phyloP scores from a whole-genome alignment of 2,329 filamentous ascomycete species.

The Raffaelea arxii region DNA sequence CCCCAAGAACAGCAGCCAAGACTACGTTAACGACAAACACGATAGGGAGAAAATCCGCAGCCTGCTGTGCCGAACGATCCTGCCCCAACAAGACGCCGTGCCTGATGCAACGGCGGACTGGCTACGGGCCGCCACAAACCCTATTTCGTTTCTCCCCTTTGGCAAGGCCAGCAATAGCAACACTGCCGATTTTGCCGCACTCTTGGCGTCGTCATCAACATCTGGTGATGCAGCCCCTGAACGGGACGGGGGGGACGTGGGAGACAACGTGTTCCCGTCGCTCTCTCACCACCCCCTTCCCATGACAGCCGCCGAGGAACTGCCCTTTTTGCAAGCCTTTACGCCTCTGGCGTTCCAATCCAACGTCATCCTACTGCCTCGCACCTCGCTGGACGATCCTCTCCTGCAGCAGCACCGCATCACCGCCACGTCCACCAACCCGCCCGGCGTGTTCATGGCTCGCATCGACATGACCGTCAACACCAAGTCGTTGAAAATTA shows the following conservation, averaged over 20 bases:
- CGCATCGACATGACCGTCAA: constrained; percentile 50
- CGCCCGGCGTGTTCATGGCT: constrained; percentile 47
- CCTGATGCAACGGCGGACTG: constrained; percentile 28
- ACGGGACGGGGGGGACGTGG: too few relatives aligned
- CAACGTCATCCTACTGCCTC: constrained; percentile 34
- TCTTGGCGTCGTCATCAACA: constrained; percentile 16
- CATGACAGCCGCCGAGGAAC: constrained; percentile 52
- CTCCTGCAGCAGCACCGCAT: constrained; percentile 47
- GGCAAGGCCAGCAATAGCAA: constrained; percentile 24
- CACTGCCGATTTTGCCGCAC: too few relatives aligned
- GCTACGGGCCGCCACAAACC: constrained; percentile 39
- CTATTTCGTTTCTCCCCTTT: constrained; percentile 42
- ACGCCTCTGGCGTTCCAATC: constrained; percentile 56
- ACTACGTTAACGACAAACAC: too few relatives aligned
- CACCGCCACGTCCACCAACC: constrained; percentile 32
- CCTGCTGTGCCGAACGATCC: constrained; percentile 30
- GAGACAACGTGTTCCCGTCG: constrained; percentile 27
- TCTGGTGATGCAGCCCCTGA: constrained; percentile 15
- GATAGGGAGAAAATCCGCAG: too few relatives aligned
- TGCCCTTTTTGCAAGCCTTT: constrained; percentile 63
- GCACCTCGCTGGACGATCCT: constrained; percentile 5
- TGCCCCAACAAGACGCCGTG: constrained; percentile 21
- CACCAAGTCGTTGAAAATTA: constrained; percentile 39
- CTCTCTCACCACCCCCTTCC: constrained; percentile 56
- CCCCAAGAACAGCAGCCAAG: too few relatives aligned